Evolutionary conservation across 2,329 filamentous ascomycete species (phyloP).

Genomic region (Xylaria sp.): DNA sequence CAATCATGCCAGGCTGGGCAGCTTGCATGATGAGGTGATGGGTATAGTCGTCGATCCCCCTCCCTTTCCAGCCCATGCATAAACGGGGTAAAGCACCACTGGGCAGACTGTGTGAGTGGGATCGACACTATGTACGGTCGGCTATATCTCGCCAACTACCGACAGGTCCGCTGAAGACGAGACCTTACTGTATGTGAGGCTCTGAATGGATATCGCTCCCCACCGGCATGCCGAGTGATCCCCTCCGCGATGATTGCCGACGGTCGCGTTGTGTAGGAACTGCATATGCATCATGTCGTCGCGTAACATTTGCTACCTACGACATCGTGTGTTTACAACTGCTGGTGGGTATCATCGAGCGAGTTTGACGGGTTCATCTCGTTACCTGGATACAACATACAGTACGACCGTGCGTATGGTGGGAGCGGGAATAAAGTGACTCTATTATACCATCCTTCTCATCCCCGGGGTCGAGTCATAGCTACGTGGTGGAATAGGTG

Average conservation of each 20-base stretch:
- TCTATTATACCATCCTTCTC: no score
- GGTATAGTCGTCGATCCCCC: neutral
- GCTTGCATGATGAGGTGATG: slow-evolving; percentile 6
- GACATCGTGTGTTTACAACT: neutral
- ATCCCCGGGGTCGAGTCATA: no score
- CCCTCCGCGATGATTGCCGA: neutral
- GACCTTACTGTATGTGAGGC: slow-evolving; percentile 23
- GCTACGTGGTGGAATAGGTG: no score
- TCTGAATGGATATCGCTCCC: slow-evolving; percentile 19
- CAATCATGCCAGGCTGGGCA: neutral
- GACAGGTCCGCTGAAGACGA: slow-evolving; percentile 12
- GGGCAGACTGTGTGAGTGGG: neutral
- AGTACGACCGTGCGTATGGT: no score
- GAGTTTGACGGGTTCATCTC: neutral
- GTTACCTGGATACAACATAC: neutral
- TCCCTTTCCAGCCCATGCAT: slow-evolving; percentile 9
- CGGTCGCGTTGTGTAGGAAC: neutral
- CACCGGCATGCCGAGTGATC: slow-evolving; percentile 8
- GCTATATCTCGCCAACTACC: slow-evolving; percentile 19
- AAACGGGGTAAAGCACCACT: neutral
- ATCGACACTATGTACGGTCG: neutral
- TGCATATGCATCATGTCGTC: slow-evolving; percentile 15
- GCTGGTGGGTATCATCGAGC: neutral
- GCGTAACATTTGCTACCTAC: slow-evolving; percentile 11
- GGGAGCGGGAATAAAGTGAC: neutral